Percentiles rank a stretch among this genome's conserved stretches.
Conservation (phyloP, 257 asterid genomes). For the Linaria vulgaris region DNA sequence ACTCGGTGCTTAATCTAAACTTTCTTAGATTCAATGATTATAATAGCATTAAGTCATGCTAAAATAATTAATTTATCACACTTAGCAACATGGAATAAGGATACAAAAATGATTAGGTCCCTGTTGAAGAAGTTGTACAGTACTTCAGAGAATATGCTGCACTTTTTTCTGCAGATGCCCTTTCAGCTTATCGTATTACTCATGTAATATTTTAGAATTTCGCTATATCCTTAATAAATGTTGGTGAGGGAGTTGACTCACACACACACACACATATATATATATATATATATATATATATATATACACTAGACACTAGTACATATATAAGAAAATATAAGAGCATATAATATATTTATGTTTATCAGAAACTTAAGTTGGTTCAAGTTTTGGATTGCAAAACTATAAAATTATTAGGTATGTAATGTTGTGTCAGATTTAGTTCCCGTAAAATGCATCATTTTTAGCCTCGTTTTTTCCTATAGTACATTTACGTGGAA, state of each 20-base stretch:
- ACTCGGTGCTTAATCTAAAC: conserved; percentile 19
- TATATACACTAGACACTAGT: conserved; percentile 25
- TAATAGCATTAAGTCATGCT: conserved; percentile 24
- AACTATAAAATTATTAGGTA: no score
- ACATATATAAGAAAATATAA: no score
- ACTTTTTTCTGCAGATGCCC: conserved; percentile 23
- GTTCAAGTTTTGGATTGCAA: no score
- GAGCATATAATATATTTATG: no score
- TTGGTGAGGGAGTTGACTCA: conserved; percentile 37
- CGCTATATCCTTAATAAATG: conserved; percentile 17
- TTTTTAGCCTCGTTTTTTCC: no score
- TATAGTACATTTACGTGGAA: no score
- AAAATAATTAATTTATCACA: conserved; percentile 15
- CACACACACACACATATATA: no score
- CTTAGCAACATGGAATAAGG: conserved; percentile 12
- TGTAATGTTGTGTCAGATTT: no score
- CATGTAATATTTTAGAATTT: conserved; percentile 22
- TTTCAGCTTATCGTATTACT: conserved; percentile 25
- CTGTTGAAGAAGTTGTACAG: conserved; percentile 35
- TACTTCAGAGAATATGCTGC: conserved; percentile 33
- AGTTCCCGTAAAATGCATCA: no score
- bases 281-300: no score
- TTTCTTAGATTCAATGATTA: conserved; percentile 28
- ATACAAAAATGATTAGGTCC: conserved; percentile 19
- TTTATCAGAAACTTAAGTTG: no score